phyloP scores from a whole-genome alignment of 2,329 filamentous ascomycete species.

The Phaeomoniella chlamydospora region DNA sequence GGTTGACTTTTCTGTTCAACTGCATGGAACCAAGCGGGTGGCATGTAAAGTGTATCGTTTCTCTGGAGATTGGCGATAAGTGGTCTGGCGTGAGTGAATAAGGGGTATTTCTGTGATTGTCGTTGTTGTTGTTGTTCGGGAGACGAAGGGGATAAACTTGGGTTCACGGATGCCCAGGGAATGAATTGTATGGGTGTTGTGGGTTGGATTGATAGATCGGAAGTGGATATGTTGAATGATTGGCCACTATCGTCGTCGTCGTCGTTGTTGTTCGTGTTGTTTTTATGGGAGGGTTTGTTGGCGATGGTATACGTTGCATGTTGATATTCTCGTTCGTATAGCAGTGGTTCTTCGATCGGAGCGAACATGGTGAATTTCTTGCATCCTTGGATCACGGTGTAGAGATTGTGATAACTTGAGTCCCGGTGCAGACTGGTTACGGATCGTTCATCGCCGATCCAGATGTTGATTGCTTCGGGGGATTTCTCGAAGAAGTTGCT shows the following conservation, averaged over 20 bases:
- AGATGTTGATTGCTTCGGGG: constrained; percentile 12
- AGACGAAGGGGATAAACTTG: neutral
- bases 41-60: neutral
- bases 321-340: neutral
- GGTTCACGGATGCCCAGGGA: neutral
- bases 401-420: constrained; percentile 12
- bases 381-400: constrained; percentile 9
- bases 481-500: constrained; percentile 5
- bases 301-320: neutral
- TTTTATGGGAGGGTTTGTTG: too few relatives aligned
- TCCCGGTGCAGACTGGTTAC: constrained; percentile 12
- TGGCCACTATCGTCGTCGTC: neutral
- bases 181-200: neutral
- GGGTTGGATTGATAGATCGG: neutral
- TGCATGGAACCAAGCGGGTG: neutral
- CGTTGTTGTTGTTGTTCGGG: too few relatives aligned
- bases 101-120: neutral
- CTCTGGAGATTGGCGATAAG: neutral
- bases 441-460: constrained; percentile 10
- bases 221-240: neutral
- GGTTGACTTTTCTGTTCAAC: neutral
- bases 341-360: constrained; percentile 9
- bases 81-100: neutral
- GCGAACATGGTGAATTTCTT: constrained; percentile 11
- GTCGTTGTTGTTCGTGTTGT: too few relatives aligned